Conservation (phyloP, 441 rosid genomes). For the Flueggea neowawraea region DNA sequence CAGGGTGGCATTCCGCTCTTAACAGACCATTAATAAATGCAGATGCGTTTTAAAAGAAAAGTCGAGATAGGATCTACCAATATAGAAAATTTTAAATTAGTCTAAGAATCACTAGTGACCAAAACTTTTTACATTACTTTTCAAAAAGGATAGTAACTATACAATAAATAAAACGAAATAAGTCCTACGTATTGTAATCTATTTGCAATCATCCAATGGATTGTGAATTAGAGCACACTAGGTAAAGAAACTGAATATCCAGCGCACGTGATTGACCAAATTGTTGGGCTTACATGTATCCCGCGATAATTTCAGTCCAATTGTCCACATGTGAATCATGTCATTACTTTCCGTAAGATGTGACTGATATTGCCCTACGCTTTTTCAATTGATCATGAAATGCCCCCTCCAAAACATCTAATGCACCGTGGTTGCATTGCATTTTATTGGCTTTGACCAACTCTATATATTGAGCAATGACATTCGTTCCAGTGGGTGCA, state of each 20-base stretch:
- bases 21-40: neutral
- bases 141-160: neutral
- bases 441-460: neutral
- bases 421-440: neutral
- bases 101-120: conserved; percentile 1
- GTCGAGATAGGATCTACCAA: neutral
- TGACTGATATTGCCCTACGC: neutral
- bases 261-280: conserved; percentile 1
- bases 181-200: neutral
- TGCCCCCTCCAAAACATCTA: neutral
- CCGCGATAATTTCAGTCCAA: conserved; percentile 4
- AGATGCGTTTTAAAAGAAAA: neutral
- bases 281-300: conserved; percentile 3
- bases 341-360: neutral
- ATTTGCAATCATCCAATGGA: neutral
- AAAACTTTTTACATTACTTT: neutral
- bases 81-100: neutral
- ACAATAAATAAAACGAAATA: conserved; percentile 1
- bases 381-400: neutral
- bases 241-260: neutral
- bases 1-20: neutral
- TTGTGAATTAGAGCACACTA: neutral
- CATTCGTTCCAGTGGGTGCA: neutral
- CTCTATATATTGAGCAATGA: neutral
- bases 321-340: neutral